These are phyloP conservation scores for Phytophthora cactorum DNA, from an alignment of 352 stramenopile species.

Conservation along the genomic window DNA sequence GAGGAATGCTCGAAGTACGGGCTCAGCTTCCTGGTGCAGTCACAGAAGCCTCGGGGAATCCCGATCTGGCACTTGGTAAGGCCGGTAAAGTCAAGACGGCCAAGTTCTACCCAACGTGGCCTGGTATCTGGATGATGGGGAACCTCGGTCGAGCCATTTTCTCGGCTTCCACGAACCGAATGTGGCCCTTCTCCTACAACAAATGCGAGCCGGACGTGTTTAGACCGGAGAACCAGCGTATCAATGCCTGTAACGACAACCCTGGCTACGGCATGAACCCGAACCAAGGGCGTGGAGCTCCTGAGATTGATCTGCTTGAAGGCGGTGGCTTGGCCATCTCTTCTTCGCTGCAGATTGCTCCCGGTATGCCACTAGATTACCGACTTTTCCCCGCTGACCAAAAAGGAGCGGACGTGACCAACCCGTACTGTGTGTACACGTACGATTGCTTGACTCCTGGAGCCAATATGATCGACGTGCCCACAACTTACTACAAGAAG, in stretches of 20 bases:
- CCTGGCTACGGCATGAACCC: constrained; percentile 92
- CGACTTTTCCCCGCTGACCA: constrained; percentile 57
- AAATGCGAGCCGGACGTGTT: constrained; percentile 80
- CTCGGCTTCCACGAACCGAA: constrained; percentile 92
- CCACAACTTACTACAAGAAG: constrained; percentile 47
- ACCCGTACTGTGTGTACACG: constrained; percentile 53
- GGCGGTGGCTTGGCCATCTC: constrained; percentile 82
- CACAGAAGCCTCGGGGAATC: constrained; percentile 52
- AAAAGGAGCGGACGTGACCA: constrained; percentile 22
- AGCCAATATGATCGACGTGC: constrained; percentile 56
- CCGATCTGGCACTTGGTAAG: constrained; percentile 47
- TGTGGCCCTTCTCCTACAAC: constrained; percentile 97
- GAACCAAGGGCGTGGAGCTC: constrained; percentile 86
- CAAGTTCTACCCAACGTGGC: constrained; percentile 89
- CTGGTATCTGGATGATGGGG: constrained; percentile 96
- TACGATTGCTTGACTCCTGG: constrained; percentile 53
- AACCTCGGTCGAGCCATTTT: constrained; percentile 96
- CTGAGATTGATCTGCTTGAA: constrained; percentile 96
- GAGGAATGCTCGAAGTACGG: constrained; percentile 93
- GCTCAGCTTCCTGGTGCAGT: constrained; percentile 86
- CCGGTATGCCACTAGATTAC: constrained; percentile 67
- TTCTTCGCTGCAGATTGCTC: constrained; percentile 90
- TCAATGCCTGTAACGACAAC: constrained; percentile 89
- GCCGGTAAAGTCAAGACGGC: constrained; percentile 54
- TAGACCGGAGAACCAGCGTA: constrained; percentile 64